Evolutionary conservation across 805 yeast species (phyloP).

Genomic region (Candida koratica): DNA sequence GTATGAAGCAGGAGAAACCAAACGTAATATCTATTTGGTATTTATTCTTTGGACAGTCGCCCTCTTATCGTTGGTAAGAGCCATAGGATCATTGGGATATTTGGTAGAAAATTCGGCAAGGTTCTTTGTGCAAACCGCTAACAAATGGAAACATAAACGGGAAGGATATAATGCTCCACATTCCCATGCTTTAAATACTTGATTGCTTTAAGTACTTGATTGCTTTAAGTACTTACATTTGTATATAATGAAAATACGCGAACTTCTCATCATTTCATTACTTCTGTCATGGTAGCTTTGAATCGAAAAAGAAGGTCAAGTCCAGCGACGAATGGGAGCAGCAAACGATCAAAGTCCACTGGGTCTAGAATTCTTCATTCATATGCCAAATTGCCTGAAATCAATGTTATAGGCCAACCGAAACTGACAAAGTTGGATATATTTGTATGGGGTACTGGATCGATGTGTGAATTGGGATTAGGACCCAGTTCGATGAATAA

Average conservation of each 20-base stretch:
- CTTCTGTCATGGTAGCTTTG: constrained; percentile 42
- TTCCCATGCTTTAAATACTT: constrained; percentile 30
- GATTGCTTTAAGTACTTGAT: too few species aligned
- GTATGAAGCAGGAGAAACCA: constrained; percentile 59
- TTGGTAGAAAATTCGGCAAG: constrained; percentile 42
- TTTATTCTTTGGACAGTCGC: constrained; percentile 94
- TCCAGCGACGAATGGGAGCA: constrained; percentile 14
- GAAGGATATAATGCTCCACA: constrained; percentile 35
- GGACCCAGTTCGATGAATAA: constrained; percentile 91
- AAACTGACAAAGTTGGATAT: constrained; percentile 59
- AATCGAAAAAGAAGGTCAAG: constrained; percentile 30
- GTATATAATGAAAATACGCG: too few species aligned
- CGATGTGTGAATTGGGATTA: constrained; percentile 96
- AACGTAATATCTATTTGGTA: constrained; percentile 65
- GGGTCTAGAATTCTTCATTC: constrained; percentile 47
- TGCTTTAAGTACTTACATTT: too few species aligned
- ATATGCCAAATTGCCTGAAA: constrained; percentile 43
- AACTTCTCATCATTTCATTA: too few species aligned
- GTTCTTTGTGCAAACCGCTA: constrained; percentile 35
- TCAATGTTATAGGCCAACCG: constrained; percentile 37
- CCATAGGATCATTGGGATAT: constrained; percentile 73
- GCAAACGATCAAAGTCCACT: constrained; percentile 28
- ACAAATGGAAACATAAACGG: constrained; percentile 40
- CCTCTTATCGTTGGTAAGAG: constrained; percentile 74
- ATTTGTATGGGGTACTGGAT: constrained; percentile 94